Conservation (phyloP, 768 basidiomycete species). For the Leucocoprinus leucothites region DNA sequence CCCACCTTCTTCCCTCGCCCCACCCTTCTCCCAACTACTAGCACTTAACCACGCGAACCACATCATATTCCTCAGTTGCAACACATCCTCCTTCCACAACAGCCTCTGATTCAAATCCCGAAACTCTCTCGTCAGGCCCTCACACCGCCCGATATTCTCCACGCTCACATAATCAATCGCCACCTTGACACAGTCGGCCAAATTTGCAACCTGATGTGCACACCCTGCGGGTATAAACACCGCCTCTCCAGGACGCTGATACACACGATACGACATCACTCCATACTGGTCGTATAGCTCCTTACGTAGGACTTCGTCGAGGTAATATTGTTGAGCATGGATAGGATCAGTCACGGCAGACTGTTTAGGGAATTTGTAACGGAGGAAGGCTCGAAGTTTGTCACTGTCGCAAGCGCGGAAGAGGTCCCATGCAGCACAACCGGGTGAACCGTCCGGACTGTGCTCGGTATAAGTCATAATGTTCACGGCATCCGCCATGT, state of each 20-base stretch:
- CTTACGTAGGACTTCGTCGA: slow-evolving; percentile 66
- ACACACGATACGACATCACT: slow-evolving; percentile 79
- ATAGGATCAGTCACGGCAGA: slow-evolving; percentile 63
- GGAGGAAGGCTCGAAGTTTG: slow-evolving; percentile 74
- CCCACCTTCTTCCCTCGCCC: neutral
- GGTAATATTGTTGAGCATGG: slow-evolving; percentile 84
- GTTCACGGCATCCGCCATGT: slow-evolving; percentile 92
- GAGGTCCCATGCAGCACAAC: slow-evolving; percentile 91
- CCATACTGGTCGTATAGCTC: slow-evolving; percentile 65
- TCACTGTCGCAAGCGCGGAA: slow-evolving; percentile 80
- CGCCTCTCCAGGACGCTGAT: slow-evolving; percentile 89
- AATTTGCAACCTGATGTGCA: slow-evolving; percentile 89
- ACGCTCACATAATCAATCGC: slow-evolving; percentile 94
- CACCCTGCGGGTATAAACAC: slow-evolving; percentile 96
- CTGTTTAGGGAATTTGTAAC: slow-evolving; percentile 35
- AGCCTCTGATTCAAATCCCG: slow-evolving; percentile 83
- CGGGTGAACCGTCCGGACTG: slow-evolving; percentile 57
- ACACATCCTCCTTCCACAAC: slow-evolving; percentile 92
- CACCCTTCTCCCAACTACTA: slow-evolving; percentile 29
- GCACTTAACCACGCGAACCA: slow-evolving; percentile 91
- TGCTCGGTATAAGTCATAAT: slow-evolving; percentile 76
- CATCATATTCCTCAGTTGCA: slow-evolving; percentile 90
- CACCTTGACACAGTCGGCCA: slow-evolving; percentile 95
- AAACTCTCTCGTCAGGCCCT: slow-evolving; percentile 84
- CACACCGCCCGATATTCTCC: slow-evolving; percentile 87